phyloP scores from a whole-genome alignment of 2,329 filamentous ascomycete genomes.

The Alternaria infectoria region DNA sequence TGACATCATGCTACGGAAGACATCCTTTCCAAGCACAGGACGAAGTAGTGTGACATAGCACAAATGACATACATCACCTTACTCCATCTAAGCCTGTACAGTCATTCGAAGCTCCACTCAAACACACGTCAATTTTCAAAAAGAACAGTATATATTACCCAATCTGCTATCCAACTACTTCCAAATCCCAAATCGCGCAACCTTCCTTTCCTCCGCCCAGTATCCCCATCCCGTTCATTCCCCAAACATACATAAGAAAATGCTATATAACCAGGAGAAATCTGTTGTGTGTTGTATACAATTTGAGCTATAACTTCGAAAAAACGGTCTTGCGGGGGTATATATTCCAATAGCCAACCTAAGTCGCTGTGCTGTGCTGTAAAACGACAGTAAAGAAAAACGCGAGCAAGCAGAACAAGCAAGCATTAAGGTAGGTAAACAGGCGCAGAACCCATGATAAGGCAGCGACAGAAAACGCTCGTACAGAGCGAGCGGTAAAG shows the following conservation, averaged over 20 bases:
- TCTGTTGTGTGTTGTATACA: not conserved
- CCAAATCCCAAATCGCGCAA: not conserved
- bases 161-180: not conserved
- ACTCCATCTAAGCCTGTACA: too few relatives aligned
- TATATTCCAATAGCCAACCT: slow-evolving; percentile 1
- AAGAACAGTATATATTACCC: not conserved
- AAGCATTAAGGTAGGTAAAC: slow-evolving; percentile 18
- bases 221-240: not conserved
- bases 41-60: too few relatives aligned
- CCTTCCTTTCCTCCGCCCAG: not conserved
- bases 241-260: slow-evolving; percentile 1
- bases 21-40: not conserved
- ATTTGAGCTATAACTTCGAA: not conserved
- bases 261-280: not conserved
- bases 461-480: slow-evolving; percentile 3
- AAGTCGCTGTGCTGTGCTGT: not conserved
- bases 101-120: too few relatives aligned
- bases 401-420: not conserved
- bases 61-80: too few relatives aligned
- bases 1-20: slow-evolving; percentile 6
- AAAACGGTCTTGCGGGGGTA: slow-evolving; percentile 2
- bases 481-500: not conserved
- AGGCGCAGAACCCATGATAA: not conserved
- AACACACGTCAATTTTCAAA: not conserved
- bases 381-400: not conserved